phyloP scores from a whole-genome alignment of 768 basidiomycete species.

The Plicaturopsis crispa region DNA sequence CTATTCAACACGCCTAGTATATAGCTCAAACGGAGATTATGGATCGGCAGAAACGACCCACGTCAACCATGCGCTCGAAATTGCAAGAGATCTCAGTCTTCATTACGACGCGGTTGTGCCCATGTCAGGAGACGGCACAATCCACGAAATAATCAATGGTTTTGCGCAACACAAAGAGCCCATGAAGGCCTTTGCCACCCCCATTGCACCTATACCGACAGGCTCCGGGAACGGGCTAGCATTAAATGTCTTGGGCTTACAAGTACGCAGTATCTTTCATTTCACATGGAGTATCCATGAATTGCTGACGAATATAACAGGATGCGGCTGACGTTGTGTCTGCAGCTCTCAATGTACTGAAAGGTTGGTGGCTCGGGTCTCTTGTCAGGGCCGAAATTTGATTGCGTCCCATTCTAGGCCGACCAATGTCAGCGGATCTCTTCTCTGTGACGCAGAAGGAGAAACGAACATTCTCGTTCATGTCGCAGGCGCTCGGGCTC shows the following conservation, averaged over 20 bases:
- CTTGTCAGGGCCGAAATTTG: neutral
- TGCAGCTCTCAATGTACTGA: conserved; percentile 74
- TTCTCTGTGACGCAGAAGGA: conserved; percentile 68
- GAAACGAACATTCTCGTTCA: conserved; percentile 64
- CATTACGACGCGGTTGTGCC: conserved; percentile 66
- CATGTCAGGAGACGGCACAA: conserved; percentile 78
- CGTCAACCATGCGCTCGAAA: conserved; percentile 56
- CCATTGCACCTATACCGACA: conserved; percentile 73
- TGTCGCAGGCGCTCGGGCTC: conserved; percentile 76
- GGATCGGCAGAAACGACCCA: conserved; percentile 53
- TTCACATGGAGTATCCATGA: neutral
- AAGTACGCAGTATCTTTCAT: conserved; percentile 29
- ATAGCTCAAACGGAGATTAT: neutral
- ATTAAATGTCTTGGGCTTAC: conserved; percentile 64
- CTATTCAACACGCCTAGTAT: neutral
- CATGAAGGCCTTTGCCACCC: conserved; percentile 52
- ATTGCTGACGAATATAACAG: conserved; percentile 21
- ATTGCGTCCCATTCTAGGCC: conserved; percentile 34
- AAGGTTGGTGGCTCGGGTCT: conserved; percentile 40
- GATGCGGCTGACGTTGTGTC: conserved; percentile 64
- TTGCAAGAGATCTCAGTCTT: conserved; percentile 48
- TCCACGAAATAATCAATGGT: conserved; percentile 83
- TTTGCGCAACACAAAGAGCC: conserved; percentile 60
- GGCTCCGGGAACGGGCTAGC: conserved; percentile 77
- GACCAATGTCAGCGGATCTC: conserved; percentile 67